Percentiles rank a stretch among this genome's conserved stretches.
phyloP scores from a whole-genome alignment of 2,329 filamentous ascomycete species.

The Xylaria sp. region DNA sequence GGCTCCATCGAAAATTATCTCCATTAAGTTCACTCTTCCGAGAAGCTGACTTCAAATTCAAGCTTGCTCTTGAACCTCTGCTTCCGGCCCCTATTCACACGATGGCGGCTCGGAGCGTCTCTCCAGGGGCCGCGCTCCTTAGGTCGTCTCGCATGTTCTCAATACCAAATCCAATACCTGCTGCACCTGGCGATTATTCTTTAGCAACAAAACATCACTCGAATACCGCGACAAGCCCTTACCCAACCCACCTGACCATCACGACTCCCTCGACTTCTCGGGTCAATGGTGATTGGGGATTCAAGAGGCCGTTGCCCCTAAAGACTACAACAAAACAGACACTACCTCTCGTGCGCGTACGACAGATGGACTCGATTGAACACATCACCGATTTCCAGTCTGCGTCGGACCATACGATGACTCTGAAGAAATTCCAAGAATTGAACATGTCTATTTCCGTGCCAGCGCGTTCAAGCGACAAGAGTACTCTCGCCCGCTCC shows the following conservation, averaged over 20 bases:
- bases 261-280: slow-evolving; percentile 79
- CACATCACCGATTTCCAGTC: slow-evolving; percentile 90
- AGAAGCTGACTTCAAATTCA: slow-evolving; percentile 14
- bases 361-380: slow-evolving; percentile 84
- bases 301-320: slow-evolving; percentile 85
- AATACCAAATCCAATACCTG: slow-evolving; percentile 78
- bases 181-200: slow-evolving; percentile 64
- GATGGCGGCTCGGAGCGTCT: slow-evolving; percentile 55
- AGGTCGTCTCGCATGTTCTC: slow-evolving; percentile 91
- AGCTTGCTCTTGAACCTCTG: slow-evolving; percentile 23
- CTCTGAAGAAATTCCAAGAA: slow-evolving; percentile 87
- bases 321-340: slow-evolving; percentile 78
- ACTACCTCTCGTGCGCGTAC: slow-evolving; percentile 80
- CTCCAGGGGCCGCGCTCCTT: slow-evolving; percentile 76
- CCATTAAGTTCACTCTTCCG: slow-evolving; percentile 8
- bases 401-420: slow-evolving; percentile 82
- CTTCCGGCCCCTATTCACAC: slow-evolving; percentile 36
- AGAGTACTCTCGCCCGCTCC: slow-evolving; percentile 28
- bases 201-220: slow-evolving; percentile 64
- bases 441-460: slow-evolving; percentile 77
- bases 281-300: slow-evolving; percentile 86
- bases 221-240: slow-evolving; percentile 76
- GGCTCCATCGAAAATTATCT: slow-evolving; percentile 36
- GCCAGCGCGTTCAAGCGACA: slow-evolving; percentile 48
- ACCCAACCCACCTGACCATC: slow-evolving; percentile 86